phyloP scores from a whole-genome alignment of 306 rosid species.

The Cajanus cajan region DNA sequence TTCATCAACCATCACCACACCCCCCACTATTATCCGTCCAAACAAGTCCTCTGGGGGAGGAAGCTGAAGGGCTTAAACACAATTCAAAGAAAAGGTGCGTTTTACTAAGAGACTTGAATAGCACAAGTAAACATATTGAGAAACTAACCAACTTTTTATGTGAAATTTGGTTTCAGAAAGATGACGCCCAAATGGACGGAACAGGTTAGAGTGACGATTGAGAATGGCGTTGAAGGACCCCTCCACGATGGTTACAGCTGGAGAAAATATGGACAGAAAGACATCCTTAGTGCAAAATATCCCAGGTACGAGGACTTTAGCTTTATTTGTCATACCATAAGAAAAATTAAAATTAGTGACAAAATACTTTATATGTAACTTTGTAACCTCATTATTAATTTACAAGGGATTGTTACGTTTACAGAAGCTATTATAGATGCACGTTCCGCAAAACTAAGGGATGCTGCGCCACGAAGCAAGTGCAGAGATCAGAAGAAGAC shows the following conservation, averaged over 20 bases:
- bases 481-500: constrained; percentile 83
- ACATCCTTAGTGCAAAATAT: constrained; percentile 73
- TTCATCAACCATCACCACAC: constrained; percentile 36
- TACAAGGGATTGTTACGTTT: constrained; percentile 24
- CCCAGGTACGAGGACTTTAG: constrained; percentile 50
- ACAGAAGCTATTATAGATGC: constrained; percentile 91
- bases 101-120: not conserved
- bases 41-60: constrained; percentile 43
- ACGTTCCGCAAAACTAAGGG: constrained; percentile 57
- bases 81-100: constrained; percentile 71
- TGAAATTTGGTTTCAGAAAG: constrained; percentile 51
- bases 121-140: not conserved
- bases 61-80: constrained; percentile 33
- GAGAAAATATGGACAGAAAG: constrained; percentile 96
- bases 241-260: constrained; percentile 71
- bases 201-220: constrained; percentile 56
- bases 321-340: too few species aligned
- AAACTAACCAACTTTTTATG: not conserved
- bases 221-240: constrained; percentile 64
- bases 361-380: too few species aligned
- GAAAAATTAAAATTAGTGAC: not conserved
- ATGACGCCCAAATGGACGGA: constrained; percentile 62
- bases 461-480: constrained; percentile 79
- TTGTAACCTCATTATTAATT: not conserved
- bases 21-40: constrained; percentile 40